These are phyloP conservation scores for Apiospora phragmitis DNA, from an alignment of 2,329 filamentous ascomycete genomes.

Conservation along the genomic window DNA sequence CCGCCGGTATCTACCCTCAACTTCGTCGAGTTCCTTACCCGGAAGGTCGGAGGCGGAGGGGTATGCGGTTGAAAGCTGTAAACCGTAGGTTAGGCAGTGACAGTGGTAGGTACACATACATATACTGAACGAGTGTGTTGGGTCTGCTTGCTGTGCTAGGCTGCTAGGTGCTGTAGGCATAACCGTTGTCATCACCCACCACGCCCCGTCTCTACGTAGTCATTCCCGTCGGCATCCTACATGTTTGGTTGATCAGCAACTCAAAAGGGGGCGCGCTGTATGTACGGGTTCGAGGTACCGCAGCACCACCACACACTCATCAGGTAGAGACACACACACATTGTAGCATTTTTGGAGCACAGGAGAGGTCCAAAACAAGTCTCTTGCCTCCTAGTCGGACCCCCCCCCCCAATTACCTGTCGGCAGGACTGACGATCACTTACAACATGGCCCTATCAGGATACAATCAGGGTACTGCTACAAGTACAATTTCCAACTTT, in stretches of 20 bases:
- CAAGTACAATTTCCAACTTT: conserved; percentile 7
- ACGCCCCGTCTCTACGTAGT: neutral
- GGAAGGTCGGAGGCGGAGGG: neutral
- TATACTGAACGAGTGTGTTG: neutral
- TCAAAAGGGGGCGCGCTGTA: neutral
- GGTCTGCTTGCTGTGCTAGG: neutral
- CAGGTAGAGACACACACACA: neutral
- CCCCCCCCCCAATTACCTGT: conserved; percentile 2
- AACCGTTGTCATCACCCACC: neutral
- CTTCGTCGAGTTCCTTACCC: neutral
- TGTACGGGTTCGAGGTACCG: neutral
- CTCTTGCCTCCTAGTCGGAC: neutral
- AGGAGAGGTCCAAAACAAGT: neutral
- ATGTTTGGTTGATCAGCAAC: neutral
- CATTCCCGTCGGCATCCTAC: neutral
- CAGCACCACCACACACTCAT: too few species aligned
- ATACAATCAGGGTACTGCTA: conserved; percentile 3
- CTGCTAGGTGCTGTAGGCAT: neutral
- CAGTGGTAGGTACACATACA: too few species aligned
- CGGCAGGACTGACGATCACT: conserved; percentile 10
- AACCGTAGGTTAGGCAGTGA: neutral
- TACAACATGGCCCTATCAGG: neutral
- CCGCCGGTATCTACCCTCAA: neutral
- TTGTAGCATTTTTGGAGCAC: neutral
- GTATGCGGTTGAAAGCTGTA: neutral